A percentile compares a stretch with the other conserved stretches of the same genome.
These are phyloP conservation scores for Kwoniella sp. DNA, from an alignment of 768 basidiomycete species.

Conservation along the genomic window DNA sequence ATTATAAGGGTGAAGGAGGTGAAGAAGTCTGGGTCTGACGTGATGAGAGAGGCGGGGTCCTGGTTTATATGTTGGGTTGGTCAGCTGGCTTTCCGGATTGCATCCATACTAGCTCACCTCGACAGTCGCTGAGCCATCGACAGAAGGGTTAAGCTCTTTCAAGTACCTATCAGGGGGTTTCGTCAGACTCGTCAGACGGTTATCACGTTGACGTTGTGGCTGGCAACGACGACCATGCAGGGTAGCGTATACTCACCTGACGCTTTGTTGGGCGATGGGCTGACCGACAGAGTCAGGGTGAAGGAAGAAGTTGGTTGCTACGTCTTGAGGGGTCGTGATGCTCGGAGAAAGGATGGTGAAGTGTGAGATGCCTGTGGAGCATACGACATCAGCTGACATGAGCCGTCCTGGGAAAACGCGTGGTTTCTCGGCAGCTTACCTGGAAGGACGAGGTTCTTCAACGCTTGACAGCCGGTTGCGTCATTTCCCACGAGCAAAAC, in stretches of 20 bases:
- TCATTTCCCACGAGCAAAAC: constrained; percentile 78
- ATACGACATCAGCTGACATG: not conserved
- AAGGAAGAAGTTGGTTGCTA: constrained; percentile 96
- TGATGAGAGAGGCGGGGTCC: constrained; percentile 65
- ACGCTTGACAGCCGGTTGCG: constrained; percentile 81
- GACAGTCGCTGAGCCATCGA: constrained; percentile 69
- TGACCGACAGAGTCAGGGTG: constrained; percentile 77
- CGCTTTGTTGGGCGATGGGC: constrained; percentile 76
- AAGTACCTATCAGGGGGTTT: constrained; percentile 59
- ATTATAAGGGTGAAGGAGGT: constrained; percentile 76
- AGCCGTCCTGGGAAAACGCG: not conserved
- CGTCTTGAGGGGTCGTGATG: constrained; percentile 69
- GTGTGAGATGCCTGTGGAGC: constrained; percentile 70
- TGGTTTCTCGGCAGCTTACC: constrained; percentile 56
- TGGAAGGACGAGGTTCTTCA: constrained; percentile 96
- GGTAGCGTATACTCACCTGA: too few species aligned
- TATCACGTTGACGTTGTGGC: too few species aligned
- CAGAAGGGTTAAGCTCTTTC: constrained; percentile 83
- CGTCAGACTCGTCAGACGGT: constrained; percentile 2
- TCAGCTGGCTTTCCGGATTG: not conserved
- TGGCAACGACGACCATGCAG: not conserved
- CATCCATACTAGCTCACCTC: constrained; percentile 53
- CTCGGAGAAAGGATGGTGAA: constrained; percentile 84
- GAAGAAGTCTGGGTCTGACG: constrained; percentile 63
- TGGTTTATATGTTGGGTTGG: constrained; percentile 20